phyloP scores from a whole-genome alignment of 495 filamentous ascomycete genomes.

The Penicillium arizonense region DNA sequence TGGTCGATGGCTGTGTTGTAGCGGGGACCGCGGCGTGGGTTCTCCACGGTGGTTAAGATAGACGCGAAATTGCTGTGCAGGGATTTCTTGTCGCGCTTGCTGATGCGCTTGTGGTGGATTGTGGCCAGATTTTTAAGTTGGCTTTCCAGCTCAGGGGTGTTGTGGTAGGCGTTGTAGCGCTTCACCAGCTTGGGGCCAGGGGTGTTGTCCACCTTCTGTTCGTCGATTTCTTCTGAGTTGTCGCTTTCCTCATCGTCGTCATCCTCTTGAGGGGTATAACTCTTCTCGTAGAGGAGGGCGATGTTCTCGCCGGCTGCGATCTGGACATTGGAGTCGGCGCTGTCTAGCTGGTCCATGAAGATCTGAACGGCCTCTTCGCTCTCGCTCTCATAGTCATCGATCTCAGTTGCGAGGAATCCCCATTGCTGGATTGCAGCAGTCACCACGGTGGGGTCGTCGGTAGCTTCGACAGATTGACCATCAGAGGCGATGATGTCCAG shows the following conservation, averaged over 20 bases:
- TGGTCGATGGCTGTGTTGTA: conserved; percentile 71
- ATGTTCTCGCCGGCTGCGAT: conserved; percentile 88
- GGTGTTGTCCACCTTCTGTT: conserved; percentile 46
- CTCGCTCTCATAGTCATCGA: conserved; percentile 76
- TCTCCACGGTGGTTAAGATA: conserved; percentile 80
- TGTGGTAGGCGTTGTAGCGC: conserved; percentile 56
- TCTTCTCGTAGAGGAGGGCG: conserved; percentile 84
- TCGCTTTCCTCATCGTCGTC: conserved; percentile 60
- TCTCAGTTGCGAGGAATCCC: conserved; percentile 79
- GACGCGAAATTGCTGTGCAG: conserved; percentile 78
- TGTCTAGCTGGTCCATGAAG: conserved; percentile 87
- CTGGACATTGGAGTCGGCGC: conserved; percentile 72
- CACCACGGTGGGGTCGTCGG: conserved; percentile 74
- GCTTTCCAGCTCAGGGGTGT: conserved; percentile 52
- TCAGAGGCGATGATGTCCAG: conserved; percentile 86
- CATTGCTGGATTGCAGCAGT: conserved; percentile 81
- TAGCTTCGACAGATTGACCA: conserved; percentile 69
- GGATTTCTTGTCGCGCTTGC: conserved; percentile 74
- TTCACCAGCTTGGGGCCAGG: conserved; percentile 62
- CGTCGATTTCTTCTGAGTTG: conserved; percentile 47
- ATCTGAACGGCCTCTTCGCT: conserved; percentile 77
- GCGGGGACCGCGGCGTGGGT: conserved; percentile 67
- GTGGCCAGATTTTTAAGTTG: conserved; percentile 53
- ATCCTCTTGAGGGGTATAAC: conserved; percentile 59
- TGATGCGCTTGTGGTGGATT: conserved; percentile 67